phyloP scores from a whole-genome alignment of 129 eudicot species.

The Flaveria sonorensis region DNA sequence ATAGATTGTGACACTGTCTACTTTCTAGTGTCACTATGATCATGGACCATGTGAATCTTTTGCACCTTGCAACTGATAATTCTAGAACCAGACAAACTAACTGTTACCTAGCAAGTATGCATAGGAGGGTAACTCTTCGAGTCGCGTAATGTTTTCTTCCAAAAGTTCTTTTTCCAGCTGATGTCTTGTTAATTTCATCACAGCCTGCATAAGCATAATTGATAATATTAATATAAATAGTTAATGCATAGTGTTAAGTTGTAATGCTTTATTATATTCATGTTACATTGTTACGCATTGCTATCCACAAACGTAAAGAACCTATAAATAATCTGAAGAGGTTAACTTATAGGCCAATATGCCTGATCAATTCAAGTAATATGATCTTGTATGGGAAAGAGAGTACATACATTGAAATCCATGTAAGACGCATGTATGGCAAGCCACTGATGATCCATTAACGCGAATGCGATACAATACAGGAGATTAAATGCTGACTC shows the following conservation, averaged over 20 bases:
- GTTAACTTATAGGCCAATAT: background rate
- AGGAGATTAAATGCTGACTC: slow-evolving; percentile 86
- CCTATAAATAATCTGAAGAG: background rate
- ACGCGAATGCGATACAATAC: slow-evolving; percentile 83
- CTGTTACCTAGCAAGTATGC: slow-evolving; percentile 53
- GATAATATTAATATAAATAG: background rate
- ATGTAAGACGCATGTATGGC: slow-evolving; percentile 95
- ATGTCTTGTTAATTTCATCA: slow-evolving; percentile 93
- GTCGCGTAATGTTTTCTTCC: slow-evolving; percentile 64
- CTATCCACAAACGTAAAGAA: no score
- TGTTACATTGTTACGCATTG: no score
- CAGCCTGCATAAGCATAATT: slow-evolving; percentile 51
- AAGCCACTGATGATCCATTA: slow-evolving; percentile 96
- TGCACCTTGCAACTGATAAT: slow-evolving; percentile 2
- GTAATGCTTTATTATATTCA: no score
- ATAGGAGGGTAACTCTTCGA: slow-evolving; percentile 91
- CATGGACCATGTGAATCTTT: slow-evolving; percentile 20
- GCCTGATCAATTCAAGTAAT: background rate
- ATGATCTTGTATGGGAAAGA: slow-evolving; percentile 23
- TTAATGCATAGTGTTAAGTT: no score
- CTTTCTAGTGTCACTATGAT: slow-evolving; percentile 22
- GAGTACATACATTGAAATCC: slow-evolving; percentile 86
- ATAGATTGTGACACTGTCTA: slow-evolving; percentile 3
- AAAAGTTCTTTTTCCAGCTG: slow-evolving; percentile 91
- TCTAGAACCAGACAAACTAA: slow-evolving; percentile 1